A percentile compares a stretch with the other conserved stretches of the same genome.
Evolutionary conservation across 257 asterid species (phyloP).

Genomic region (Ballota nigra): DNA sequence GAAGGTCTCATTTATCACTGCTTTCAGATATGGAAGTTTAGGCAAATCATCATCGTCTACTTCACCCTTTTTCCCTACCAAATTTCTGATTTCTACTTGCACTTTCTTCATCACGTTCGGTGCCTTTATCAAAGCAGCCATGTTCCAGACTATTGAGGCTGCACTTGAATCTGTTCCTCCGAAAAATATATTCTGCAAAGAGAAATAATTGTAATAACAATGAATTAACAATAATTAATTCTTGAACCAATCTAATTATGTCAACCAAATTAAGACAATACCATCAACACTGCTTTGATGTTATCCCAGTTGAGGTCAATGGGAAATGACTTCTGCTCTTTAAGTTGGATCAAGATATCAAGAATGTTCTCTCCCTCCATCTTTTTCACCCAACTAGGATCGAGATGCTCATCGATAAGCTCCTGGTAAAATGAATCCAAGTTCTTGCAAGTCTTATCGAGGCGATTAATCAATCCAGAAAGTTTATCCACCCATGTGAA

Average conservation of each 20-base stretch:
- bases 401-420: not conserved
- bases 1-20: not conserved
- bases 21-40: not conserved
- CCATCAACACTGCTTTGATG: not conserved
- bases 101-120: not conserved
- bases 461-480: not conserved
- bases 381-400: not conserved
- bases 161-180: not conserved
- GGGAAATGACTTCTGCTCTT: not conserved
- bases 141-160: not conserved
- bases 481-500: not conserved
- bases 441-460: not conserved
- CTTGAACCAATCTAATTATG: not conserved
- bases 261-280: not conserved
- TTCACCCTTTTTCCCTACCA: not conserved
- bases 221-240: not conserved
- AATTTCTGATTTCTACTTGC: not conserved
- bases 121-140: not conserved
- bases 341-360: not conserved
- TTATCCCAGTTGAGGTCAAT: not conserved
- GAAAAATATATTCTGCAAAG: not conserved
- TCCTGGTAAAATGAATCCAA: not conserved
- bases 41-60: not conserved
- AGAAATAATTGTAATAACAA: not conserved
- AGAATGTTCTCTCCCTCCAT: not conserved